Base-by-base conservation (phyloP, 371 early-diverging fungal species). In the Gilbertella persicaria region DNA sequence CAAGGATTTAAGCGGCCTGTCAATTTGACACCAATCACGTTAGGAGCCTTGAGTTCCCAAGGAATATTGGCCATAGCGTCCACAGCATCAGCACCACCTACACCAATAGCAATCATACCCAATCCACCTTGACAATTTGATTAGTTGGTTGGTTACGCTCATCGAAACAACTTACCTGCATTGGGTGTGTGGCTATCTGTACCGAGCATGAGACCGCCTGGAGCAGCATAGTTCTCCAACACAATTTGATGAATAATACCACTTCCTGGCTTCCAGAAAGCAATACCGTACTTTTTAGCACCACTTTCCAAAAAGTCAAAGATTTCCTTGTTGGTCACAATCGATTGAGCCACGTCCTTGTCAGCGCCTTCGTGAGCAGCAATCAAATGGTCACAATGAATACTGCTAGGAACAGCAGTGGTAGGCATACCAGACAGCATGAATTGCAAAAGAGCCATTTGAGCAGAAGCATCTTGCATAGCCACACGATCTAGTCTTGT, bases 1-100 rank as follows among this genome's bases (percentile, higher is more conserved):
- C 98, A 97, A 14, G 90, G 90, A 45, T 70, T 77, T 43, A 97
- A 53, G 58, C 84, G 79, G 30, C 98, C 98, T 33, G 88, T 91
- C 55, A 97, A 73, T 63, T 91, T 92, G 47, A 97, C 90, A 73
- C 98, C 98, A 75, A 96, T 84, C 19, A 96, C 87, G 54, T 94
- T 89, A 26, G 97, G 98, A 37, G 90, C 87, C 75, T 93, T 93
- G 43, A 96, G 67, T 70, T 96, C 96, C 95, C 96, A 96, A 40
- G 94, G 94, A 64, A 96, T 92, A 62, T 80, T 76, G 29, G 94
- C 93, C 94, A 96, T 93, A 21, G 90, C 96, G 75, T 96, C 96
- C 28, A 95, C 94, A 47, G 94, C 96, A 71, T 95, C 96, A 33
- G 94, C 94, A 67, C 96, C 96, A 60, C 96, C 96, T 46, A 95